Evolutionary conservation across 352 stramenopile species (phyloP).

Genomic region (Pythium guiyangense): DNA sequence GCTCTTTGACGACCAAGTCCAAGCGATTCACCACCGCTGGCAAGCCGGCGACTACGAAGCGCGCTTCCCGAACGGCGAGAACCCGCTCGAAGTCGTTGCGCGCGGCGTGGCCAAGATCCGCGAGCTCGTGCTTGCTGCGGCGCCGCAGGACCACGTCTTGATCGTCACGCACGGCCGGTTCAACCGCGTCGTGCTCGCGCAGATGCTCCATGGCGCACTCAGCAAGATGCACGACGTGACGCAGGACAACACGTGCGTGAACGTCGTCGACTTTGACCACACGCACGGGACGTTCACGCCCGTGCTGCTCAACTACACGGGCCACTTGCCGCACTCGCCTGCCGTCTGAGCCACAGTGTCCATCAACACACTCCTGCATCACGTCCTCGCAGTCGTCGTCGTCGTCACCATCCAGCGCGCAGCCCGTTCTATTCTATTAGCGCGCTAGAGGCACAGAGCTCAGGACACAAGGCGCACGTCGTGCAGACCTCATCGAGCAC

Average conservation of each 20-base stretch:
- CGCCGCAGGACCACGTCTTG: slow-evolving; percentile 53
- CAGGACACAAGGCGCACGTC: no score
- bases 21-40: slow-evolving; percentile 64
- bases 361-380: no score
- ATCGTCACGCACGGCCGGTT: slow-evolving; percentile 82
- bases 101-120: slow-evolving; percentile 63
- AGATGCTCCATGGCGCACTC: slow-evolving; percentile 56
- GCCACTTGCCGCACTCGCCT: slow-evolving; percentile 37
- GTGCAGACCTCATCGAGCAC: no score
- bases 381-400: neutral
- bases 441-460: no score
- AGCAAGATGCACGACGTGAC: slow-evolving; percentile 55
- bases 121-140: slow-evolving; percentile 33
- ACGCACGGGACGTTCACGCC: slow-evolving; percentile 37
- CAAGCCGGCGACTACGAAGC: slow-evolving; percentile 40
- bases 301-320: slow-evolving; percentile 73
- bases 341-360: slow-evolving; percentile 15
- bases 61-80: slow-evolving; percentile 62
- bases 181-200: slow-evolving; percentile 78
- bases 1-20: slow-evolving; percentile 42
- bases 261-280: slow-evolving; percentile 80
- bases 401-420: neutral
- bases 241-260: slow-evolving; percentile 87
- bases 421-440: slow-evolving; percentile 5
- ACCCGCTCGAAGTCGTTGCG: slow-evolving; percentile 57